Base-by-base conservation (phyloP, 768 basidiomycete species). In the Strobilomyces echinocephalus region DNA sequence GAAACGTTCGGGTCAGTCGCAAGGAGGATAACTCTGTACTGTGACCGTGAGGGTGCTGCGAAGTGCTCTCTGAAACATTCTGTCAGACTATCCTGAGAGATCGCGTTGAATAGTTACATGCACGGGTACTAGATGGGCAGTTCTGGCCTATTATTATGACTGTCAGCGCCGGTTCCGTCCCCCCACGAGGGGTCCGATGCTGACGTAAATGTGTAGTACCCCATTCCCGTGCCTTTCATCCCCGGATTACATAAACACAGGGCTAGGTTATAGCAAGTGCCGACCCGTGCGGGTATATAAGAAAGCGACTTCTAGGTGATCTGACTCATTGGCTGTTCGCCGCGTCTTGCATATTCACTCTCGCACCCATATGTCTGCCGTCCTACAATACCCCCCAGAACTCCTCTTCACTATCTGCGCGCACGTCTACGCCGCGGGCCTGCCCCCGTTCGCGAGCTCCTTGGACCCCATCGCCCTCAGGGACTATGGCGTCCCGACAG, bases 341-440 rank as follows among this genome's bases (percentile, higher is more conserved):
- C 28, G 16, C 21, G 28, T 20, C 24, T 34, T 14, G 10, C 24
- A 28, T 28, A 14, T 28, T 20, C n/a, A 5, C 3, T 30, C 30
- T 18, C 20, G 4, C 18, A 3, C 12, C 2, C 16, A 20, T 30
- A 64, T 66, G 66, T 60, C 65, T 38, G 52, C 63, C 43, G 66
- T 73, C 39, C 50, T 63, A 35, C 75, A 79, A 56, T 89, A 79
- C 66, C 90, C 89, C 8, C 75, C 83, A 8, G 90, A 92, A 62
- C 69, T 93, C 15, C 78, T 89, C 51, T 80, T 80, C 53, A 72
- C 82, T 30, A 84, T 94, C 55, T 91, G 88, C 59, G 80, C 84
- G 0, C 78, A 87, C 51, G 73, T 93, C 34, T 90, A 84, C 63
- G 77, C 79, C 7, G 73, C 83, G 28, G 81, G 84, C 55, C 69